phyloP scores from a whole-genome alignment of 345 rosid genomes.

The Trapa incisa region DNA sequence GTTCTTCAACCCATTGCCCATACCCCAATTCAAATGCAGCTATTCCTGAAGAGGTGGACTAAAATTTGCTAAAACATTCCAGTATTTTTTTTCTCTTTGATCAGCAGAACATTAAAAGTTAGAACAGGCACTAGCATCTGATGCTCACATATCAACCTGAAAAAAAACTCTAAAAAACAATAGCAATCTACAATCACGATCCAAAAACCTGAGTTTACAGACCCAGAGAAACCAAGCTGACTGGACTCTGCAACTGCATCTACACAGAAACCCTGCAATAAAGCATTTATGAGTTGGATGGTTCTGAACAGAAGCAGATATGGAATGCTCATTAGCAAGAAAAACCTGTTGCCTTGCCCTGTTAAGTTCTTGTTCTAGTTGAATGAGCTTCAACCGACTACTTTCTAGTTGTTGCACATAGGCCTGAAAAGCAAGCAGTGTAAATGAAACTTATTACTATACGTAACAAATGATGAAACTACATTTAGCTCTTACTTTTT shows the following conservation, averaged over 20 bases:
- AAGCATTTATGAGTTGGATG: background rate
- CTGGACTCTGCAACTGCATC: constrained; percentile 7
- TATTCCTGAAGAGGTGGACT: background rate
- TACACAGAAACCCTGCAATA: constrained; percentile 6
- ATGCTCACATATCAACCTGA: background rate
- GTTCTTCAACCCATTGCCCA: constrained; percentile 36
- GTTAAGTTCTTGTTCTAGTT: constrained; percentile 36
- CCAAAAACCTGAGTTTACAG: constrained; percentile 9
- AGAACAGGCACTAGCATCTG: background rate
- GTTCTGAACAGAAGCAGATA: background rate
- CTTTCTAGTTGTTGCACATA: constrained; percentile 42
- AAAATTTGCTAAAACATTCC: background rate
- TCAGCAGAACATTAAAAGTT: background rate
- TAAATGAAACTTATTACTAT: constrained; percentile 4
- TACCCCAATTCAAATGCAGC: constrained; percentile 33
- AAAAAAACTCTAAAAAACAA: background rate
- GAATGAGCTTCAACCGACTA: constrained; percentile 29
- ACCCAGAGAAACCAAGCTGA: constrained; percentile 8
- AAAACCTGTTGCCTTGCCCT: constrained; percentile 30
- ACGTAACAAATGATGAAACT: background rate
- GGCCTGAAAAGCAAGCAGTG: constrained; percentile 18
- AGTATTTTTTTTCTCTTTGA: background rate
- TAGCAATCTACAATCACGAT: background rate
- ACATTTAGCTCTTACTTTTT: constrained; percentile 40
- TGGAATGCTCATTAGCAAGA: background rate